Base-by-base conservation (phyloP, 352 stramenopile species). In the Pythium aquatile region DNA sequence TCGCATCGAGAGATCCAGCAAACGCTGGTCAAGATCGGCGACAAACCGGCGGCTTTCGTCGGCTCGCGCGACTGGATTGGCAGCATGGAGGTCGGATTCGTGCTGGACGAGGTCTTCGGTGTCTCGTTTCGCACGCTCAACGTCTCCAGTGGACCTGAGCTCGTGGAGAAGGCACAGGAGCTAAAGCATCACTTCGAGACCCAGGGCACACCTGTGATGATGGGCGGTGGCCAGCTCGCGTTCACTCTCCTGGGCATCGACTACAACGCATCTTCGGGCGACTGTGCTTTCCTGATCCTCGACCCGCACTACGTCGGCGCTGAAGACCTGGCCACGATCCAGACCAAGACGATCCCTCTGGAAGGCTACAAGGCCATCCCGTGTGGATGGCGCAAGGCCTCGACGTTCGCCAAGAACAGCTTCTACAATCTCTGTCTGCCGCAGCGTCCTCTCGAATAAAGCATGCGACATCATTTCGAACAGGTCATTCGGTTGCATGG, bases 201-300 rank as follows among this genome's bases (percentile, higher is more conserved):
- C 2, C 81, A 95, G 44, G 87, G 85, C 20, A 91, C 85, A 33
- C 87, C 87, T 2, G 85, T 96, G 28, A 96, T 96, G 87, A 92
- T 96, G 74, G 84, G 87, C 24, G 85, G 87, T 29, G 86, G 81
- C 1, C 76, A 87, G 40, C 74, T 96, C 51, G 87, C 87, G 48
- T 94, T 94, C 73, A 96, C 86, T 6, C 46, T 94, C 14, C 57
- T 96, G 32, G 87, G 87, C 44, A 84, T 96, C 8, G 75, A 86
- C 61, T 94, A 85, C 58, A 85, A 93, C 42, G 72, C 72, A 2
- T 63, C 68, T 11, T 75, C 70, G n/a, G 76, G 73, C 28, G 80
- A 91, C 26, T 88, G 78, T 47, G 76, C 79, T 17, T 87, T 95
- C 69, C 73, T 96, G 37, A 90, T 91, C 32, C 66, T 96, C 9